Evolutionary conservation across 768 basidiomycete species (phyloP).

Genomic region (Hygrophoropsis aurantiaca): DNA sequence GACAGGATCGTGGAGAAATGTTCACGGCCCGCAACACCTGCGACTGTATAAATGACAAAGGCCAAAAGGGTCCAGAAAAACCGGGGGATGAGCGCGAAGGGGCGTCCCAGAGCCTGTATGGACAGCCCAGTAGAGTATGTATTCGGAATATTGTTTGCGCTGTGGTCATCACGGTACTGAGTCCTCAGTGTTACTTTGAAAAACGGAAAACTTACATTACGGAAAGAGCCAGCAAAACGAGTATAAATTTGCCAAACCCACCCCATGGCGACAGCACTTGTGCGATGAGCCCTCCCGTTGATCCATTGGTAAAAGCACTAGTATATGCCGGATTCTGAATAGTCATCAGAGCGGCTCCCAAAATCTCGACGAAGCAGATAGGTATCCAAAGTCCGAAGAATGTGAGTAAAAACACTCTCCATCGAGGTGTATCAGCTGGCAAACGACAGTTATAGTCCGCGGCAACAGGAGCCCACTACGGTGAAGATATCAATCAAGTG

Average conservation of each 20-base stretch:
- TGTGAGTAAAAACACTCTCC: slow-evolving; percentile 41
- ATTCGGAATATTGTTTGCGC: slow-evolving; percentile 31
- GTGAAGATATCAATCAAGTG: background rate
- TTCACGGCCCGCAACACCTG: slow-evolving; percentile 32
- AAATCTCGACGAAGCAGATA: slow-evolving; percentile 27
- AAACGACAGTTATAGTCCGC: slow-evolving; percentile 48
- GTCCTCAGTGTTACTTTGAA: background rate
- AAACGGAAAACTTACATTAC: slow-evolving; percentile 26
- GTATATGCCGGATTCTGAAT: slow-evolving; percentile 31
- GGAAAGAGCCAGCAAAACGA: slow-evolving; percentile 36
- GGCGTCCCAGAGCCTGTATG: slow-evolving; percentile 33
- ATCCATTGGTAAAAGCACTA: slow-evolving; percentile 32
- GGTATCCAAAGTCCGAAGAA: slow-evolving; percentile 48
- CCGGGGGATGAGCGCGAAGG: slow-evolving; percentile 35
- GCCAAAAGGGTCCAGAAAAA: slow-evolving; percentile 34
- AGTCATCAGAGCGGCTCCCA: slow-evolving; percentile 35
- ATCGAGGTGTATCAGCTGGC: slow-evolving; percentile 35
- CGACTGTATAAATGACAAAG: slow-evolving; percentile 32
- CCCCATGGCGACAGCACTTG: slow-evolving; percentile 37
- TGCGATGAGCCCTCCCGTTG: slow-evolving; percentile 37
- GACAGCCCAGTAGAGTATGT: slow-evolving; percentile 40
- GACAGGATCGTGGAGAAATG: slow-evolving; percentile 36
- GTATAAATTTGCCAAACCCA: slow-evolving; percentile 33
- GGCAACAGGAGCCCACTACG: slow-evolving; percentile 42
- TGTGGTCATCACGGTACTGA: background rate